Evolutionary conservation across 2,329 filamentous ascomycete species (phyloP).

Genomic region (Fusarium sp.): DNA sequence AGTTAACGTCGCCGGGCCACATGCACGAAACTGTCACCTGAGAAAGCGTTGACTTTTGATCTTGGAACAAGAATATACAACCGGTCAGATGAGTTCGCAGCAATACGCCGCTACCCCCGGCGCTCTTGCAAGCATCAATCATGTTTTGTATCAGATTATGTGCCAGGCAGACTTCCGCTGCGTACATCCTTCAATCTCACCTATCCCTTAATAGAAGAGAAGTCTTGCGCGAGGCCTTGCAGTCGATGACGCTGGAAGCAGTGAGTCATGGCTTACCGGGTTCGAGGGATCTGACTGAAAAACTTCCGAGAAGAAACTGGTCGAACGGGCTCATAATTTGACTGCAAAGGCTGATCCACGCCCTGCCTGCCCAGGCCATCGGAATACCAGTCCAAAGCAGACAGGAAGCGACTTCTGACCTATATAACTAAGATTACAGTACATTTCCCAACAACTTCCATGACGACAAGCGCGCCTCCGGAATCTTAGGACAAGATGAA

Average conservation of each 20-base stretch:
- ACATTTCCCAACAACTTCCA: not conserved
- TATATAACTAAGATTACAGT: not conserved
- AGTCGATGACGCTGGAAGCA: slow-evolving; percentile 37
- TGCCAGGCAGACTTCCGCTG: slow-evolving; percentile 5
- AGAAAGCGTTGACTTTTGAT: too few relatives aligned
- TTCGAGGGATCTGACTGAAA: not conserved
- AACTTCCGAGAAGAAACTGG: not conserved
- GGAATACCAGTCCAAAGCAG: not conserved
- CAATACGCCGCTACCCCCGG: not conserved
- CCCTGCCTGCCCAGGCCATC: fast-evolving
- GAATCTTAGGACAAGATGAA: not conserved
- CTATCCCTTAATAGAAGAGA: not conserved
- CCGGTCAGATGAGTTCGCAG: not conserved
- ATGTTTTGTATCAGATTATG: not conserved
- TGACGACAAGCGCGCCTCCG: not conserved
- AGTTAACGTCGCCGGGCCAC: too few relatives aligned
- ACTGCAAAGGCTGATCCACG: not conserved
- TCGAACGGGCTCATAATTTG: not conserved
- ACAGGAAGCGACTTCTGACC: not conserved
- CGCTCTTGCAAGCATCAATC: not conserved
- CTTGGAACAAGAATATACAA: not conserved
- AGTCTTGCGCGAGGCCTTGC: not conserved
- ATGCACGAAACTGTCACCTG: too few relatives aligned
- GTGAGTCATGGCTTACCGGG: not conserved
- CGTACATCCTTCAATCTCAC: not conserved